phyloP scores from a whole-genome alignment of 2,329 filamentous ascomycete genomes.

The Fusarium fujikuroi region DNA sequence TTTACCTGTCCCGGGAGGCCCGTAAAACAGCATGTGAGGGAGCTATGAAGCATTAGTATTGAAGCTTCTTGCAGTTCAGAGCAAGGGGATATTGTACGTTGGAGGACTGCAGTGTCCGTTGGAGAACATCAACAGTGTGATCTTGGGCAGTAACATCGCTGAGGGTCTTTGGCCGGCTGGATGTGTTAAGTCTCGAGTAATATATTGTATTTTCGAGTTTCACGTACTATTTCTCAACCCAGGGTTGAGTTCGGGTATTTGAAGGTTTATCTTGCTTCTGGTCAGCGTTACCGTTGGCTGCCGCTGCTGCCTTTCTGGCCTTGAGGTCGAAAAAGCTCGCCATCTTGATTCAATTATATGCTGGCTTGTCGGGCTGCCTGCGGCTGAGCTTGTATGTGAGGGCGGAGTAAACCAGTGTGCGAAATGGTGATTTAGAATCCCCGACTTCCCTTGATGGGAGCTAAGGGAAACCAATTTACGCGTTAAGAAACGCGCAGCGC shows the following conservation, averaged over 20 bases:
- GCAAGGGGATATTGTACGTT: conserved; percentile 68
- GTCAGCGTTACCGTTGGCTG: conserved; percentile 70
- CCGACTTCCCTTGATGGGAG: conserved; percentile 16
- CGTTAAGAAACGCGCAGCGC: conserved; percentile 40
- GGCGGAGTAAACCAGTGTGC: not conserved
- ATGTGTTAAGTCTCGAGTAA: conserved; percentile 7
- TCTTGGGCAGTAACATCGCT: conserved; percentile 97
- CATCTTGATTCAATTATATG: conserved; percentile 60
- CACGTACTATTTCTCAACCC: conserved; percentile 97
- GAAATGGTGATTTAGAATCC: conserved; percentile 3
- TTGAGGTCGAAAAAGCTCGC: conserved; percentile 96
- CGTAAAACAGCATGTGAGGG: conserved; percentile 99
- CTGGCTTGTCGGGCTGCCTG: not conserved
- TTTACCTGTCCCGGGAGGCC: conserved; percentile 96
- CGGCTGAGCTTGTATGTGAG: not conserved
- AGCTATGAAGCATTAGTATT: conserved; percentile 58
- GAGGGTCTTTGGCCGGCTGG: conserved; percentile 90
- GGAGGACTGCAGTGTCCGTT: conserved; percentile 91
- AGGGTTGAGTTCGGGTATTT: conserved; percentile 80
- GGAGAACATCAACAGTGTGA: conserved; percentile 92
- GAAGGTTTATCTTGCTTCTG: conserved; percentile 72
- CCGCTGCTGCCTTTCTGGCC: conserved; percentile 83
- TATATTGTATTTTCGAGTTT: not conserved
- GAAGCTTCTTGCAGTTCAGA: not conserved
- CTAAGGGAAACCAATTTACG: conserved; percentile 47